Evolutionary conservation across 768 basidiomycete species (phyloP).

Genomic region (Tricholoma terreum): DNA sequence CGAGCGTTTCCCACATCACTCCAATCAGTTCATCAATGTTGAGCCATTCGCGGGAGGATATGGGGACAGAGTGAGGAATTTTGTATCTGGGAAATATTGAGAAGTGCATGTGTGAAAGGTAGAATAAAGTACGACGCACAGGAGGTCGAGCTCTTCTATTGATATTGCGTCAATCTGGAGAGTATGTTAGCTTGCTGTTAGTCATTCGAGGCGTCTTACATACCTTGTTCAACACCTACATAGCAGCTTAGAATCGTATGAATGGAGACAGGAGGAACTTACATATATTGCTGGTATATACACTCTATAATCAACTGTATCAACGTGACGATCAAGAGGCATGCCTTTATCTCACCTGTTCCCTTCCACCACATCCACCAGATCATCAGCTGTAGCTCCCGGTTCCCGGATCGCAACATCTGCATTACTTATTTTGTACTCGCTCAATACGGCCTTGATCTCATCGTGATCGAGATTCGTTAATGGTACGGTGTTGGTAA

Average conservation of each 20-base stretch:
- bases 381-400: conserved; percentile 88
- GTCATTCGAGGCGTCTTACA: neutral
- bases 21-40: conserved; percentile 94
- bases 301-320: conserved; percentile 50
- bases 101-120: neutral
- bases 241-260: neutral
- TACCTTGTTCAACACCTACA: conserved; percentile 82
- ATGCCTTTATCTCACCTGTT: conserved; percentile 59
- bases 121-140: conserved; percentile 45
- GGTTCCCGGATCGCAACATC: conserved; percentile 94
- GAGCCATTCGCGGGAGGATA: conserved; percentile 93
- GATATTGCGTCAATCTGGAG: conserved; percentile 94
- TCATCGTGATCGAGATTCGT: conserved; percentile 95
- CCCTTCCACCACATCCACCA: conserved; percentile 97
- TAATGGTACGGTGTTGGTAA: conserved; percentile 95
- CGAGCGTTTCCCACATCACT: conserved; percentile 90
- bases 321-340: neutral
- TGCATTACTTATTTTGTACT: conserved; percentile 86
- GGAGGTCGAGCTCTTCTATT: conserved; percentile 93
- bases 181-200: neutral
- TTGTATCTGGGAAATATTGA: conserved; percentile 54
- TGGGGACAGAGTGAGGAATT: conserved; percentile 93
- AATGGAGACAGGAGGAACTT: conserved; percentile 20
- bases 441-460: conserved; percentile 91
- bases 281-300: conserved; percentile 94